phyloP scores from a whole-genome alignment of 2,329 filamentous ascomycete genomes.

The Chaetomium strumarium region DNA sequence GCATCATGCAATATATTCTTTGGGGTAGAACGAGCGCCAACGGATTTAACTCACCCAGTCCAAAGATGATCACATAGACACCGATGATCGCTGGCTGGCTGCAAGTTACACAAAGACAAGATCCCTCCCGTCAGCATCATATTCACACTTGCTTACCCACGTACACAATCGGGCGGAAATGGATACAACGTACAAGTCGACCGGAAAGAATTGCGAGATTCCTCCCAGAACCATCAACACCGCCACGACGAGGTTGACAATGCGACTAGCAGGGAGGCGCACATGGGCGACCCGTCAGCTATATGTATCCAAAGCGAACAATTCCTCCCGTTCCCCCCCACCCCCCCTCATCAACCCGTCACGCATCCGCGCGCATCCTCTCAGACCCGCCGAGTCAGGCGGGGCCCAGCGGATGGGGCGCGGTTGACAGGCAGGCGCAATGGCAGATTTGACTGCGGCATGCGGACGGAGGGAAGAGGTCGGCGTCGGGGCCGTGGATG shows the following conservation, averaged over 20 bases:
- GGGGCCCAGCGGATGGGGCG: no score
- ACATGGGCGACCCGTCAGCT: not conserved
- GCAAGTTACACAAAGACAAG: not conserved
- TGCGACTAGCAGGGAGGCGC: conserved; percentile 56
- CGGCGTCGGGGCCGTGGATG: conserved; percentile 6
- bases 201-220: conserved; percentile 62
- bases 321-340: not conserved
- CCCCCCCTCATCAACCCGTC: not conserved
- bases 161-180: not conserved
- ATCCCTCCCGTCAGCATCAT: not conserved
- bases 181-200: conserved; percentile 48
- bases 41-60: conserved; percentile 56
- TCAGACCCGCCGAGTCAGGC: no score
- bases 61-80: conserved; percentile 85
- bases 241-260: conserved; percentile 87
- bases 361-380: no score
- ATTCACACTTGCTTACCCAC: not conserved
- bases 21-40: not conserved
- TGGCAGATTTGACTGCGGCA: not conserved
- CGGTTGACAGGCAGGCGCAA: not conserved
- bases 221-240: conserved; percentile 85
- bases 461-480: no score
- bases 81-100: conserved; percentile 53
- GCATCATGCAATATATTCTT: not conserved
- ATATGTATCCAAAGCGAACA: not conserved